Percentiles rank a stretch among this genome's conserved stretches.
Evolutionary conservation across 2,329 filamentous ascomycete species (phyloP).

Genomic region (Pochonia chlamydosporia): DNA sequence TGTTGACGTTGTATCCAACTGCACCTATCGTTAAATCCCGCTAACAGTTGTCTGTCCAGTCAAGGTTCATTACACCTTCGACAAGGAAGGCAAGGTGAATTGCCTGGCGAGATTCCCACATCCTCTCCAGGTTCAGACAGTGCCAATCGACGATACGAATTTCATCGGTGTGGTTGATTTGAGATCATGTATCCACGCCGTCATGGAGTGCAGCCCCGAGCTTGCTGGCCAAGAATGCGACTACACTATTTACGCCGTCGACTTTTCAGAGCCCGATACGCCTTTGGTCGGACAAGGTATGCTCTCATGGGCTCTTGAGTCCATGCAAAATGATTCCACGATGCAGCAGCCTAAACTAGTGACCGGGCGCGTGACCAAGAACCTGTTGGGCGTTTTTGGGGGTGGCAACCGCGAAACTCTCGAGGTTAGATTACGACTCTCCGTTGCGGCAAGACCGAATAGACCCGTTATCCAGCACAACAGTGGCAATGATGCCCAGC

Average conservation of each 20-base stretch:
- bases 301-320: slow-evolving; percentile 73
- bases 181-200: slow-evolving; percentile 77
- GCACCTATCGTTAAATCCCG: slow-evolving; percentile 5
- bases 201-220: slow-evolving; percentile 76
- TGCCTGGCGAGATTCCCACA: slow-evolving; percentile 84
- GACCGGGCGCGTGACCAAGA: slow-evolving; percentile 85
- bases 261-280: slow-evolving; percentile 91
- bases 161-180: slow-evolving; percentile 86
- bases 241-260: slow-evolving; percentile 95
- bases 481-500: slow-evolving; percentile 15
- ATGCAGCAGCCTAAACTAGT: slow-evolving; percentile 64
- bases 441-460: slow-evolving; percentile 61
- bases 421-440: slow-evolving; percentile 86
- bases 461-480: slow-evolving; percentile 20
- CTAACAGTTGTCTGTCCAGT: slow-evolving; percentile 47
- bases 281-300: slow-evolving; percentile 94
- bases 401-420: slow-evolving; percentile 81
- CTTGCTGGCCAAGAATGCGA: slow-evolving; percentile 65
- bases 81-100: slow-evolving; percentile 79
- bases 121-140: slow-evolving; percentile 71
- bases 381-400: slow-evolving; percentile 75
- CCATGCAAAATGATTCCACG: slow-evolving; percentile 31
- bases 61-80: slow-evolving; percentile 96
- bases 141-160: slow-evolving; percentile 71
- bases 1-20: slow-evolving; percentile 25